These are phyloP conservation scores for Euphorbia peplus DNA, from an alignment of 345 rosid species.

Conservation along the genomic window DNA sequence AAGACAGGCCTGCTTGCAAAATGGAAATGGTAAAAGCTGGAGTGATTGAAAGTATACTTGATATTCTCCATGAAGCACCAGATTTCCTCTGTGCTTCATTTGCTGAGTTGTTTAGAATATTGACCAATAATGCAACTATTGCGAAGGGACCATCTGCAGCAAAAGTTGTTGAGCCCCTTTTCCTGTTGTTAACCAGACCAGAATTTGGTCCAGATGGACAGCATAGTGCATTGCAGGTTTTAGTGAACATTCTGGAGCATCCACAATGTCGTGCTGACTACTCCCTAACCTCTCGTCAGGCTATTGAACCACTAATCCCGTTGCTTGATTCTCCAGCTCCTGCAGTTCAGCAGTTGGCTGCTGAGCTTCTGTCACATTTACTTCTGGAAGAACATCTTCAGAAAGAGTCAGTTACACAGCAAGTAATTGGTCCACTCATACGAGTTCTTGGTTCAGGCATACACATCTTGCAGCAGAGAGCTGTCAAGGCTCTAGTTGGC, in stretches of 20 bases:
- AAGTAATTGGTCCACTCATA: constrained; percentile 77
- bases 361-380: constrained; percentile 95
- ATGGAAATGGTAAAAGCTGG: constrained; percentile 99
- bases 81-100: constrained; percentile 92
- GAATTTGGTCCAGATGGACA: constrained; percentile 96
- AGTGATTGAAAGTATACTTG: constrained; percentile 81
- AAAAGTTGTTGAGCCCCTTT: constrained; percentile 91
- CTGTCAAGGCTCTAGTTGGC: constrained; percentile 94
- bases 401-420: constrained; percentile 79
- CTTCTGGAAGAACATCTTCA: constrained; percentile 85
- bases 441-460: constrained; percentile 85
- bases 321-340: constrained; percentile 90
- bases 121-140: constrained; percentile 92
- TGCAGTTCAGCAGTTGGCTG: constrained; percentile 94
- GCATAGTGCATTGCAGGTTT: constrained; percentile 91
- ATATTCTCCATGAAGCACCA: constrained; percentile 91
- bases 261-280: constrained; percentile 91
- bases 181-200: constrained; percentile 59
- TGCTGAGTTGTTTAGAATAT: constrained; percentile 85
- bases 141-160: constrained; percentile 96
- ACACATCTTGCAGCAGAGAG: constrained; percentile 93
- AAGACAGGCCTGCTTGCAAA: constrained; percentile 96
- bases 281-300: constrained; percentile 72
- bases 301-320: constrained; percentile 89
- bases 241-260: constrained; percentile 92